These are phyloP conservation scores for Epichloe sylvatica DNA, from an alignment of 2,329 filamentous ascomycete species.

Conservation along the genomic window DNA sequence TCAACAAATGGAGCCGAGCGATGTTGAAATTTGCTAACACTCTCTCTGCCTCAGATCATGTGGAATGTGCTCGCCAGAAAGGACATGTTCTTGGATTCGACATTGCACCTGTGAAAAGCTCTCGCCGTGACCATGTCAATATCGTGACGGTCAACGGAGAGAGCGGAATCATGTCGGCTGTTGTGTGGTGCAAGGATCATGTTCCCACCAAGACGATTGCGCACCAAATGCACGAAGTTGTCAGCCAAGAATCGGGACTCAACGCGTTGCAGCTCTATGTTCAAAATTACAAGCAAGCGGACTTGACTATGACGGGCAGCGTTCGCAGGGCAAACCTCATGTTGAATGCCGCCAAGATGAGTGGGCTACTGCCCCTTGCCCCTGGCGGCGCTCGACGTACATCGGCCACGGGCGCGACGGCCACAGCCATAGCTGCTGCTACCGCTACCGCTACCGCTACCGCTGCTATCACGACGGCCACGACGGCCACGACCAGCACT, in stretches of 20 bases:
- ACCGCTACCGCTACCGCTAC: slow-evolving; percentile 16
- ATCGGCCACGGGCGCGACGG: slow-evolving; percentile 22
- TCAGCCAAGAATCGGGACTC: slow-evolving; percentile 49
- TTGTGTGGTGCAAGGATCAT: slow-evolving; percentile 87
- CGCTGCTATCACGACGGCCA: slow-evolving; percentile 7
- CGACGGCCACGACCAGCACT: too few species aligned
- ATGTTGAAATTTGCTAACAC: slow-evolving; percentile 4
- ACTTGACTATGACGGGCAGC: slow-evolving; percentile 77
- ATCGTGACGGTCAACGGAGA: slow-evolving; percentile 72
- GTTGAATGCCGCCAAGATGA: slow-evolving; percentile 46
- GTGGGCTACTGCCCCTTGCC: slow-evolving; percentile 18
- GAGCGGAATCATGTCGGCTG: slow-evolving; percentile 68
- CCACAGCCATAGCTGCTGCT: slow-evolving; percentile 22
- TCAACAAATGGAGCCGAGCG: neutral
- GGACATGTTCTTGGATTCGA: slow-evolving; percentile 83
- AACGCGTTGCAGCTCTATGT: slow-evolving; percentile 79
- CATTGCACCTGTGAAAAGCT: slow-evolving; percentile 69
- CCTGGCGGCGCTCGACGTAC: slow-evolving; percentile 33
- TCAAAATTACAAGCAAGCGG: slow-evolving; percentile 86
- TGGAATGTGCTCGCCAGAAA: slow-evolving; percentile 76
- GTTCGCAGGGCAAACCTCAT: slow-evolving; percentile 80
- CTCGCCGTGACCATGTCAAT: slow-evolving; percentile 64
- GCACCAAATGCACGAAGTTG: slow-evolving; percentile 65
- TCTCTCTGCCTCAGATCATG: slow-evolving; percentile 35
- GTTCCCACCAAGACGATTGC: slow-evolving; percentile 55